Base-by-base conservation (phyloP, 257 asterid genomes). In the Solanum ossicruentum region DNA sequence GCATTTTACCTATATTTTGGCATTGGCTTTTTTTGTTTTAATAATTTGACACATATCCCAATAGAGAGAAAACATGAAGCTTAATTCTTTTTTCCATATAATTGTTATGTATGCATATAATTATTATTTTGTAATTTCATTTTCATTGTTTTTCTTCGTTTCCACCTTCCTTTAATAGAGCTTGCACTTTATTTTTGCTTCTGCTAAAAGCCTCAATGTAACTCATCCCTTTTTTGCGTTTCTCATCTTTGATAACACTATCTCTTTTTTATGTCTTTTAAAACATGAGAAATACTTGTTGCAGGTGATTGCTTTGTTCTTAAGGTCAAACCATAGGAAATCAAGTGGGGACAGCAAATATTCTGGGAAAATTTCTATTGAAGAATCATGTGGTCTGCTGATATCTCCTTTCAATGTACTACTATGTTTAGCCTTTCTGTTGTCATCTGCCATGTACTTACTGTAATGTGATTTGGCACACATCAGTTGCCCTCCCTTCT, bases 291-390 rank as follows among this genome's bases (percentile, higher is more conserved):
- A 86, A 77, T 85, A 86, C 77, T 21, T 52, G 10, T 78, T 90
- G 89, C 97, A 96, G 98, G 99, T 96, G 70, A 92, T 96, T 84
- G 91, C 97, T 91, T 90, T 96, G 82, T 87, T 91, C 87, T 86
- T 95, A 84, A 91, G 98, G 45, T 93, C 99, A 88, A 95, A 91
- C 58, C 81, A 89, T 80, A 89, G 86, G 84, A 91, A 89, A 72
- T 54, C 88, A 86, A 84, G 86, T 41, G 83, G 39, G 72, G 87
- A 69, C 88, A 86, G 85, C 85, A 90, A 88, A 84, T 82, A 82
- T 85, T 87, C 90, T 86, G 93, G 87, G 65, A 94, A 94, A 85
- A 83, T 70, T 55, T 79, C 66, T 63, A 23, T 88, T 17, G 91
- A 91, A 83, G 92, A 88, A 86, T 88, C 93, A 82, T 89, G 87